phyloP scores from a whole-genome alignment of 768 basidiomycete species.

The Multifurca ochricompacta region DNA sequence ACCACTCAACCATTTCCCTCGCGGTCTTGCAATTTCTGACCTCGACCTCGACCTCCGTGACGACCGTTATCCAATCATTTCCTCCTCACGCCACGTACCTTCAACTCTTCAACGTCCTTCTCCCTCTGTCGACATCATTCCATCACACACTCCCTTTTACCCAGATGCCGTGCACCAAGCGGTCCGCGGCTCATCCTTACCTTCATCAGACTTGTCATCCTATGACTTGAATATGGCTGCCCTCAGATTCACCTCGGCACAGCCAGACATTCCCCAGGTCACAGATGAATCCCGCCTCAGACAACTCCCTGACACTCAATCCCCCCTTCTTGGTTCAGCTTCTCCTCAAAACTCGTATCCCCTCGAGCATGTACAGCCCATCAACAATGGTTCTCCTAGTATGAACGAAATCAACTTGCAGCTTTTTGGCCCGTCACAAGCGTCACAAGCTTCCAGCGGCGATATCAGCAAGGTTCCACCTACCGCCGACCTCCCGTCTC shows the following conservation, averaged over 20 bases:
- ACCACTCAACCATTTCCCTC: constrained; percentile 40
- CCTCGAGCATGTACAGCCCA: constrained; percentile 4
- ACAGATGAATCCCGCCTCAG: constrained; percentile 4
- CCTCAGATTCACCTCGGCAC: not conserved
- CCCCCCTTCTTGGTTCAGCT: not conserved
- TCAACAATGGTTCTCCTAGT: not conserved
- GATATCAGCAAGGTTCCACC: not conserved
- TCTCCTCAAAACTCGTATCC: not conserved
- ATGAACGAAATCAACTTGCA: constrained; percentile 10
- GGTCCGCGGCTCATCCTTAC: constrained; percentile 8
- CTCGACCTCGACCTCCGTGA: constrained; percentile 58
- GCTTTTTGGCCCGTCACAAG: constrained; percentile 8
- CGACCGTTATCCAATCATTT: constrained; percentile 43
- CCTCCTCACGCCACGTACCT: constrained; percentile 22
- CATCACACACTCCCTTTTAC: constrained; percentile 6
- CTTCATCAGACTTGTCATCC: not conserved
- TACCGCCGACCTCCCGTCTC: not conserved
- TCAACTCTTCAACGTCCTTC: not conserved
- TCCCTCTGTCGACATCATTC: not conserved
- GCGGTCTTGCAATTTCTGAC: constrained; percentile 47
- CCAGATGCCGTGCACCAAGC: constrained; percentile 10
- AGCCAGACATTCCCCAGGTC: not conserved
- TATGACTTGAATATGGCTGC: not conserved
- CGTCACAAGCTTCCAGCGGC: constrained; percentile 20
- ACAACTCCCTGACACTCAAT: not conserved